Percentiles rank a stretch among this genome's conserved stretches.
Evolutionary conservation across 192 early-diverging fungal species (phyloP).

Genomic region (Coemansia sp.): DNA sequence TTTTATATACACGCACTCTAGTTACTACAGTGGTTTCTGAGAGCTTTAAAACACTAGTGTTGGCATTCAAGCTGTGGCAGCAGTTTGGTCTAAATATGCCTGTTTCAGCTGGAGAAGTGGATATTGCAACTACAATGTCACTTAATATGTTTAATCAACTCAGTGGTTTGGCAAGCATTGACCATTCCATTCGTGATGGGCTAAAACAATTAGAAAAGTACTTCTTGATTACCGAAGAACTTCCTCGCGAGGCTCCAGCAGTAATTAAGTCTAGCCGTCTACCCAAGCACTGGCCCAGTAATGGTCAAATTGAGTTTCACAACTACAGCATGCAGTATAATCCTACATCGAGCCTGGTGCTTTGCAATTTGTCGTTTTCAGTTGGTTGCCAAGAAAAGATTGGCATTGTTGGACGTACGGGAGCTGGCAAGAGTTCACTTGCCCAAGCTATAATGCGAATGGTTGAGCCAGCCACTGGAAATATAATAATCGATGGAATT

Average conservation of each 20-base stretch:
- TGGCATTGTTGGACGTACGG: slow-evolving; percentile 87
- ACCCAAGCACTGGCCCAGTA: slow-evolving; percentile 59
- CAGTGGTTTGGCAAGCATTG: background rate
- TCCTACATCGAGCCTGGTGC: background rate
- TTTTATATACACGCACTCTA: background rate
- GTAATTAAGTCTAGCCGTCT: slow-evolving; percentile 59
- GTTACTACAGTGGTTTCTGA: background rate
- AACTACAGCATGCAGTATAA: slow-evolving; percentile 28
- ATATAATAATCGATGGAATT: slow-evolving; percentile 66
- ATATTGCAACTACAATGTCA: background rate
- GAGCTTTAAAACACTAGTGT: background rate
- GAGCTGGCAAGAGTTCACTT: slow-evolving; percentile 70
- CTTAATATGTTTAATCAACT: background rate
- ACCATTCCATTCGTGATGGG: background rate
- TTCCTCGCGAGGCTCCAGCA: slow-evolving; percentile 59
- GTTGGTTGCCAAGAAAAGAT: slow-evolving; percentile 66
- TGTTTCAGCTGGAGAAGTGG: slow-evolving; percentile 14
- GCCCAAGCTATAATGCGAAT: slow-evolving; percentile 65
- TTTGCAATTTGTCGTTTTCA: slow-evolving; percentile 54
- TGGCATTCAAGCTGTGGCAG: slow-evolving; percentile 10
- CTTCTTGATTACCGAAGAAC: background rate
- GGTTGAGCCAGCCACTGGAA: slow-evolving; percentile 57
- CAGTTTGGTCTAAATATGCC: background rate
- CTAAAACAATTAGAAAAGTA: background rate
- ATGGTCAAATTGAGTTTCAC: slow-evolving; percentile 63